phyloP scores from a whole-genome alignment of 1,139 yeast genomes.

The Blastobotrys serpentis region DNA sequence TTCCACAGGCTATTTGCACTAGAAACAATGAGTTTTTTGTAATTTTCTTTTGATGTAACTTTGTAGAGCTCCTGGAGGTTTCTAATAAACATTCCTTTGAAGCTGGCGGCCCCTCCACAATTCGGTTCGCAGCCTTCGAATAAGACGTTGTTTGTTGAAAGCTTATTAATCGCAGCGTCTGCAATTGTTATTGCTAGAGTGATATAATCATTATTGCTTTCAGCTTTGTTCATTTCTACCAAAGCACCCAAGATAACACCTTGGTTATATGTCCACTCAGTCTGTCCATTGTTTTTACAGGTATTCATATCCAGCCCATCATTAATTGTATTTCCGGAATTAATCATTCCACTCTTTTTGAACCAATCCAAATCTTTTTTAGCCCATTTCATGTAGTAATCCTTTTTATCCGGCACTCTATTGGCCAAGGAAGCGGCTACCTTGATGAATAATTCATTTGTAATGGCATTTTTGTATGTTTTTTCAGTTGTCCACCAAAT shows the following conservation, averaged over 20 bases:
- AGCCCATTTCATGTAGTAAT: conserved; percentile 22
- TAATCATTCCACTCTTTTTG: conserved; percentile 15
- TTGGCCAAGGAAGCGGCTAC: conserved; percentile 20
- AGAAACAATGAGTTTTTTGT: conserved; percentile 7
- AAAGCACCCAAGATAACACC: conserved; percentile 26
- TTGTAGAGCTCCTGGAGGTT: conserved; percentile 20
- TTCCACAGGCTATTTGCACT: conserved; percentile 16
- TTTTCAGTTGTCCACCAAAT: conserved; percentile 19
- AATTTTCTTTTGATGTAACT: conserved; percentile 12
- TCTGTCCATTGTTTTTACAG: conserved; percentile 22
- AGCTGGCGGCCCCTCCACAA: conserved; percentile 20
- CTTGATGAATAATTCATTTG: conserved; percentile 23
- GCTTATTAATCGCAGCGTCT: conserved; percentile 15
- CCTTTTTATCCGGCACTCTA: conserved; percentile 14
- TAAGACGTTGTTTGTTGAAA: conserved; percentile 20
- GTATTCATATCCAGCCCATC: conserved; percentile 18
- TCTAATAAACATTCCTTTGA: conserved; percentile 26
- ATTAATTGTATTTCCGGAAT: conserved; percentile 16
- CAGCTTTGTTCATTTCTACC: conserved; percentile 18
- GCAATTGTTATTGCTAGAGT: conserved; percentile 20
- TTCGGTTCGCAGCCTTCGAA: conserved; percentile 23
- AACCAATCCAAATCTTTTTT: conserved; percentile 20
- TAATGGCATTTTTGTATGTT: conserved; percentile 24
- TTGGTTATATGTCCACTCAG: conserved; percentile 26
- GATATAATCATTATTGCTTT: conserved; percentile 12